Evolutionary conservation across 2,329 filamentous ascomycete genomes (phyloP), one percentile per base, ranked within the genome.

Genomic region (Aureobasidium musti): DNA sequence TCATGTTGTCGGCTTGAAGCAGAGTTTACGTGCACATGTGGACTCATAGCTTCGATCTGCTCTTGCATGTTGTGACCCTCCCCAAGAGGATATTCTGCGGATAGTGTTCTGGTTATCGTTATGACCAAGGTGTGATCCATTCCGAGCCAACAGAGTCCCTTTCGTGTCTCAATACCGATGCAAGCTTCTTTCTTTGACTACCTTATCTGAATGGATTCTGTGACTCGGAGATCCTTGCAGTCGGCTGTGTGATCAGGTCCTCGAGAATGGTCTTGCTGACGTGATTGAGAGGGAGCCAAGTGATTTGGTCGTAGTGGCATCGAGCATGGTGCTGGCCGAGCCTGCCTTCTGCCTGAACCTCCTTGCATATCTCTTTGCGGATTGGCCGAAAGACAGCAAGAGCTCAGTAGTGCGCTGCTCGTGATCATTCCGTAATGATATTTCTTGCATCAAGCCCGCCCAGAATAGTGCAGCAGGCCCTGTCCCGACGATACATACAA

Each of bases 361-460:
- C n/a, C n/a, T n/a, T n/a, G n/a, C n/a, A n/a, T n/a, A n/a, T n/a
- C n/a, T n/a, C n/a, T n/a, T n/a, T n/a, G n/a, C n/a, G n/a, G n/a
- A n/a, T n/a, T n/a, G n/a, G n/a, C n/a, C n/a, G n/a, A n/a, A n/a
- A 7, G 33, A 78, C 77, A 0, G 79, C 30, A 1, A 28, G 26
- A 2, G 28, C 35, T 53, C 49, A 28, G 19, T 53, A 53, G 6
- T 53, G 49, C 7, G 28, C 21, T 8, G 49, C 49, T 33, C 49
- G 49, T 10, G n/a, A n/a, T n/a, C n/a, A n/a, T n/a, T n/a, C n/a
- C n/a, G n/a, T n/a, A n/a, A n/a, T n/a, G n/a, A n/a, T n/a, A n/a
- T 33, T 33, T 33, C 30, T 33, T 5, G 30, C 30, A 33, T 5
- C 30, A 33, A 33, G 5, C 5, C 5, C 30, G 30, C 30, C 8